Percentiles rank a stretch among this genome's conserved stretches.
Evolutionary conservation across 2,329 filamentous ascomycete genomes (phyloP).

Genomic region (Rhynchosporium secalis): DNA sequence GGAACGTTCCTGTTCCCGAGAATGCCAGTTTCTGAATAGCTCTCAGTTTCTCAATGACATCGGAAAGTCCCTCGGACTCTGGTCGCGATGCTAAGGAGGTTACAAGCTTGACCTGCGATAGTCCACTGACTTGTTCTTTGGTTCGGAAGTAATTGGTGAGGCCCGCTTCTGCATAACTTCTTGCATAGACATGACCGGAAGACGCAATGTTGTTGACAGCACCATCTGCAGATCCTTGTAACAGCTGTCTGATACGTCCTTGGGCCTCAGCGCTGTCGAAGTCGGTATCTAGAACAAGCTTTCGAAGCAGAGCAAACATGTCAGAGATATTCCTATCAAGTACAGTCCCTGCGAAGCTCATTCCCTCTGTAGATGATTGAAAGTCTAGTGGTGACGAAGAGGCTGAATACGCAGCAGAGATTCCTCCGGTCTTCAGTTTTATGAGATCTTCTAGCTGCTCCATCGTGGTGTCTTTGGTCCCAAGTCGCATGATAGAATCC

Average conservation of each 20-base stretch:
- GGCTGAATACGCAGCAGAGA: slow-evolving; percentile 83
- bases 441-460: slow-evolving; percentile 94
- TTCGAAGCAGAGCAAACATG: slow-evolving; percentile 85
- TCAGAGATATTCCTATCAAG: slow-evolving; percentile 85
- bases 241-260: slow-evolving; percentile 78
- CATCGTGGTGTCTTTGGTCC: slow-evolving; percentile 84
- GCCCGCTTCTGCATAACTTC: slow-evolving; percentile 78
- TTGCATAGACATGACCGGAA: slow-evolving; percentile 83
- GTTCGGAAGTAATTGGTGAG: slow-evolving; percentile 71
- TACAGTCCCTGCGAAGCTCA: slow-evolving; percentile 83
- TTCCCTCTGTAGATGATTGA: slow-evolving; percentile 71
- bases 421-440: slow-evolving; percentile 91
- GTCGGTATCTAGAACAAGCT: slow-evolving; percentile 81
- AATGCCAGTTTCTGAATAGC: slow-evolving; percentile 79
- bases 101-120: slow-evolving; percentile 85
- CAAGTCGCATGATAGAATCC: slow-evolving; percentile 88
- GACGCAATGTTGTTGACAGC: slow-evolving; percentile 90
- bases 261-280: slow-evolving; percentile 83
- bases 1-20: slow-evolving; percentile 64
- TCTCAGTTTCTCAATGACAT: slow-evolving; percentile 81
- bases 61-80: slow-evolving; percentile 66
- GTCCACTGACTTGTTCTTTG: slow-evolving; percentile 82
- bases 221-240: slow-evolving; percentile 84
- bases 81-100: slow-evolving; percentile 74
- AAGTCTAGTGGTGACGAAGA: slow-evolving; percentile 74